Conservation (phyloP, 208 protist genomes). For the Leishmania amazonensis region DNA sequence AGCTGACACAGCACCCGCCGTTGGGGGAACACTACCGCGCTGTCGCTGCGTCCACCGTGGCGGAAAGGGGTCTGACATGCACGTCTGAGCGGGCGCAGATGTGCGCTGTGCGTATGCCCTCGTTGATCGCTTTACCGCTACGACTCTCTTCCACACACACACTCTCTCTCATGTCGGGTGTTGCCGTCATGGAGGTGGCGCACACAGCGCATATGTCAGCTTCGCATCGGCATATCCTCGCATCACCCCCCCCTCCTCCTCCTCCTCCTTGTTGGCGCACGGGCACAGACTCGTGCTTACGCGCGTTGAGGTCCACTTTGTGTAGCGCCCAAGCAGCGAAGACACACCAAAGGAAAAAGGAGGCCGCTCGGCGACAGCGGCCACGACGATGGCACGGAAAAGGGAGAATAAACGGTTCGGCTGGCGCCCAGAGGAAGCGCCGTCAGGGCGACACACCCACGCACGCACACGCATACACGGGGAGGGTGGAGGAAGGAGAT, state of each 20-base stretch:
- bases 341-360: background rate
- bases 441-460: background rate
- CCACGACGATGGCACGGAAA: background rate
- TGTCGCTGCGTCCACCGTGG: background rate
- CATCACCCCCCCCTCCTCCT: too few relatives aligned
- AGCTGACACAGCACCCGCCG: background rate
- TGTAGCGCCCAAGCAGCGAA: background rate
- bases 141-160: background rate
- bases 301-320: background rate
- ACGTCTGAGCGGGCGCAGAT: background rate
- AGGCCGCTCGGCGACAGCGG: background rate
- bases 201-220: too few relatives aligned
- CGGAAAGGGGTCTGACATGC: background rate
- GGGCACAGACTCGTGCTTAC: background rate
- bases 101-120: background rate
- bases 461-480: background rate
- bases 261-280: background rate
- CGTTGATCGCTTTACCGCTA: background rate
- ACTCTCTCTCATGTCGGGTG: too few relatives aligned
- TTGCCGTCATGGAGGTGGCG: too few relatives aligned
- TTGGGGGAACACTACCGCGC: background rate
- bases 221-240: too few relatives aligned
- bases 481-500: background rate
- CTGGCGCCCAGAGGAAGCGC: background rate
- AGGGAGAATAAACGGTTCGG: background rate